Evolutionary conservation across 345 rosid genomes (phyloP).

Genomic region (Salix dunnii): DNA sequence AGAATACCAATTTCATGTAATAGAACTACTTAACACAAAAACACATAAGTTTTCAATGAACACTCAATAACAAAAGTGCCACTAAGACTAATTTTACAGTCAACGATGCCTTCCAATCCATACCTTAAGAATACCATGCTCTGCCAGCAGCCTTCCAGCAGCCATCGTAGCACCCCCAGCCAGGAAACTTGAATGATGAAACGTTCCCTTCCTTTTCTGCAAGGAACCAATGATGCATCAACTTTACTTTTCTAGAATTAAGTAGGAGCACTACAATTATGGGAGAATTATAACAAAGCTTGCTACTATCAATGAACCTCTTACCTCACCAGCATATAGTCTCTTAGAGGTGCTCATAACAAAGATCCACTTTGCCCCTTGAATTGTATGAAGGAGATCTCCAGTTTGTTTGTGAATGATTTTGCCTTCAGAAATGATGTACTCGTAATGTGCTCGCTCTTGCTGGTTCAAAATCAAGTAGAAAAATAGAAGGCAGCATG

Average conservation of each 20-base stretch:
- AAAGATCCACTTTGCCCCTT: constrained; percentile 69
- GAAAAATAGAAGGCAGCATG: not conserved
- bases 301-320: constrained; percentile 10
- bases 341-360: constrained; percentile 78
- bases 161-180: constrained; percentile 94
- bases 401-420: constrained; percentile 58
- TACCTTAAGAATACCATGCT: constrained; percentile 77
- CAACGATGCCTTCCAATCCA: not conserved
- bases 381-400: constrained; percentile 48
- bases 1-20: too few species aligned
- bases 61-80: too few species aligned
- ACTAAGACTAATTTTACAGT: too few species aligned
- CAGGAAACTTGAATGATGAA: constrained; percentile 94
- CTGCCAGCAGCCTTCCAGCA: constrained; percentile 75
- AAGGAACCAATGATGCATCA: constrained; percentile 4
- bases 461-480: constrained; percentile 43
- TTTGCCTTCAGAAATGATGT: constrained; percentile 54
- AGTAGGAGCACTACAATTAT: not conserved
- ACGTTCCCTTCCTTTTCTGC: constrained; percentile 89
- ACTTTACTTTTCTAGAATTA: not conserved
- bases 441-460: constrained; percentile 84
- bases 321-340: constrained; percentile 73
- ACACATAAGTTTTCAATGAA: too few species aligned
- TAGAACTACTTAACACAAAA: too few species aligned
- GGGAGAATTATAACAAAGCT: not conserved